phyloP scores from a whole-genome alignment of 345 rosid species.

The Trapa bicornis region DNA sequence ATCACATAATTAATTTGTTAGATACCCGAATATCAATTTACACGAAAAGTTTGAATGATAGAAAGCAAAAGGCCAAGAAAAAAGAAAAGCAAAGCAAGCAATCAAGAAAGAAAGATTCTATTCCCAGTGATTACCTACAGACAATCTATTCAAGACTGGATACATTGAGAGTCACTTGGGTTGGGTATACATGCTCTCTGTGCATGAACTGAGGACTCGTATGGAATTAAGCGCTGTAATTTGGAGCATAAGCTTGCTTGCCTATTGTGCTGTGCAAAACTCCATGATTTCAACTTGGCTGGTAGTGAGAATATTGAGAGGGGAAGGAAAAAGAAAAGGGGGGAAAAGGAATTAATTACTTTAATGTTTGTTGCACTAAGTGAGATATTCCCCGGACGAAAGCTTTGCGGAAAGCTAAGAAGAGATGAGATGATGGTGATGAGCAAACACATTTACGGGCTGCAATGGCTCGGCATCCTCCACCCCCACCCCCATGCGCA shows the following conservation, averaged over 20 bases:
- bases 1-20: not conserved
- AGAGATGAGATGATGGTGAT: slow-evolving; percentile 4
- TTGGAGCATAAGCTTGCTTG: no score
- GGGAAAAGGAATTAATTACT: slow-evolving; percentile 12
- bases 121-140: slow-evolving; percentile 1
- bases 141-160: slow-evolving; percentile 3
- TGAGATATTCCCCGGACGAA: slow-evolving; percentile 30
- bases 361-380: slow-evolving; percentile 17
- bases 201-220: no score
- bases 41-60: not conserved
- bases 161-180: no score
- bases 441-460: slow-evolving; percentile 32
- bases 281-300: slow-evolving; percentile 4
- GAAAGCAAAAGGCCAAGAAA: not conserved
- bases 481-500: not conserved
- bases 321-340: not conserved
- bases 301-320: slow-evolving; percentile 5
- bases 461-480: slow-evolving; percentile 16
- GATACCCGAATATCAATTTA: not conserved
- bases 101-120: not conserved
- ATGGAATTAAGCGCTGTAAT: no score
- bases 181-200: no score
- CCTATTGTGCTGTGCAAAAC: no score
- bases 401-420: slow-evolving; percentile 31
- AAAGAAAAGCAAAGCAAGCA: not conserved